These are phyloP conservation scores for Trametes meyenii DNA, from an alignment of 768 basidiomycete genomes.

Conservation along the genomic window DNA sequence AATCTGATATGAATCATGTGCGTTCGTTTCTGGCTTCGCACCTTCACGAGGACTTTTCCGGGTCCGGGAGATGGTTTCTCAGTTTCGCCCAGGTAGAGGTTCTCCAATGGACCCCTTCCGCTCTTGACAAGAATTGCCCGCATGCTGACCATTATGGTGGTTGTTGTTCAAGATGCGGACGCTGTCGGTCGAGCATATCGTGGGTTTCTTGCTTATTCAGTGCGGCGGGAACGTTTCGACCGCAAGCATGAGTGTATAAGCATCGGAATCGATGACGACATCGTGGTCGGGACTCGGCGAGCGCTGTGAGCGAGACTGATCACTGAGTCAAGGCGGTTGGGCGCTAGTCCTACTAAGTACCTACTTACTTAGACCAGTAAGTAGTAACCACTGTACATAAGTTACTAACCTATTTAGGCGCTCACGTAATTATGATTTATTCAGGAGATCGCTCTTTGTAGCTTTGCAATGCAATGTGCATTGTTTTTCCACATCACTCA, in stretches of 20 bases:
- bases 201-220: not conserved
- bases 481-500: too few relatives aligned
- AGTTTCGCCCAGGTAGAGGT: slow-evolving; percentile 75
- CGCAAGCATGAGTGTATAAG: not conserved
- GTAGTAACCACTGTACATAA: too few relatives aligned
- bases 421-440: too few relatives aligned
- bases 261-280: slow-evolving; percentile 9
- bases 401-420: too few relatives aligned
- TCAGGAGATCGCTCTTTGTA: too few relatives aligned
- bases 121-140: slow-evolving; percentile 79
- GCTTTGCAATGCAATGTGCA: too few relatives aligned
- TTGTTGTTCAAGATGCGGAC: too few relatives aligned
- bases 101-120: slow-evolving; percentile 73
- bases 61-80: slow-evolving; percentile 59
- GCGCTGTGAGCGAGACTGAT: not conserved
- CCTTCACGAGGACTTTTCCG: slow-evolving; percentile 82
- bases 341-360: too few relatives aligned
- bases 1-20: not conserved
- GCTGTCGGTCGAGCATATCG: not conserved
- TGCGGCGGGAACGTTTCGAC: not conserved
- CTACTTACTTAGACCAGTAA: too few relatives aligned
- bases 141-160: slow-evolving; percentile 46
- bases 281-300: not conserved
- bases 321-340: not conserved
- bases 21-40: slow-evolving; percentile 28